phyloP scores from a whole-genome alignment of 139 green algal species.

The Chlorella sp. region DNA sequence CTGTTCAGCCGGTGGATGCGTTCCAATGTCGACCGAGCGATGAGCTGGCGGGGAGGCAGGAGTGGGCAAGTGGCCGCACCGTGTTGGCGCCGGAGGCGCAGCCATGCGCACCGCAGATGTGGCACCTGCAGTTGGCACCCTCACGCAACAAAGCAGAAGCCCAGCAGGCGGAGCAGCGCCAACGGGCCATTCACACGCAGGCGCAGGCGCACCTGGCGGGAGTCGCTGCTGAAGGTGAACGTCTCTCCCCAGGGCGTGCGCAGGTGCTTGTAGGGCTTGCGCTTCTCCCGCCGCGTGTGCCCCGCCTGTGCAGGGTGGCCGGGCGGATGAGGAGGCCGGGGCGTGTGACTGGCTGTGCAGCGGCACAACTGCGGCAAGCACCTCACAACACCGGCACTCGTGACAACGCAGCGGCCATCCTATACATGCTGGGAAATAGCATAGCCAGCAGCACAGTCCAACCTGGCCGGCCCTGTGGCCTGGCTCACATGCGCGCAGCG shows the following conservation, averaged over 20 bases:
- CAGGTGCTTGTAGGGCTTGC: conserved; percentile 34
- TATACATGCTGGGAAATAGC: too few relatives aligned
- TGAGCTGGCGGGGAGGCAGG: not conserved
- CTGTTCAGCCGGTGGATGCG: conserved; percentile 48
- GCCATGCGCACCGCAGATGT: too few relatives aligned
- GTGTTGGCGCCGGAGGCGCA: too few relatives aligned
- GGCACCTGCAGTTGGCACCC: too few relatives aligned
- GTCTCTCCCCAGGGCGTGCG: conserved; percentile 39
- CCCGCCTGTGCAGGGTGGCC: not conserved
- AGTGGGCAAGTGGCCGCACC: too few relatives aligned
- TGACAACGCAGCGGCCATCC: not conserved
- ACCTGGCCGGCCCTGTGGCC: not conserved
- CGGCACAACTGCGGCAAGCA: not conserved
- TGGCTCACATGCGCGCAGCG: conserved; percentile 25
- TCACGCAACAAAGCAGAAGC: too few relatives aligned
- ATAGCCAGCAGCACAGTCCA: not conserved
- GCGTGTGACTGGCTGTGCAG: not conserved
- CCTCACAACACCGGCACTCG: not conserved
- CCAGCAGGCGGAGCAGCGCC: too few relatives aligned
- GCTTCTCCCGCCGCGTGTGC: conserved; percentile 5
- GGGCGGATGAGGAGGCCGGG: not conserved
- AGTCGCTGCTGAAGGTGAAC: conserved; percentile 26
- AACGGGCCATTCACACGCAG: too few relatives aligned
- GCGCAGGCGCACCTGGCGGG: not conserved
- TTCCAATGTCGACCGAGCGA: conserved; percentile 1